A percentile compares a stretch with the other conserved stretches of the same genome.
phyloP scores from a whole-genome alignment of 192 early-diverging fungal species.

The Piromyces finnis region DNA sequence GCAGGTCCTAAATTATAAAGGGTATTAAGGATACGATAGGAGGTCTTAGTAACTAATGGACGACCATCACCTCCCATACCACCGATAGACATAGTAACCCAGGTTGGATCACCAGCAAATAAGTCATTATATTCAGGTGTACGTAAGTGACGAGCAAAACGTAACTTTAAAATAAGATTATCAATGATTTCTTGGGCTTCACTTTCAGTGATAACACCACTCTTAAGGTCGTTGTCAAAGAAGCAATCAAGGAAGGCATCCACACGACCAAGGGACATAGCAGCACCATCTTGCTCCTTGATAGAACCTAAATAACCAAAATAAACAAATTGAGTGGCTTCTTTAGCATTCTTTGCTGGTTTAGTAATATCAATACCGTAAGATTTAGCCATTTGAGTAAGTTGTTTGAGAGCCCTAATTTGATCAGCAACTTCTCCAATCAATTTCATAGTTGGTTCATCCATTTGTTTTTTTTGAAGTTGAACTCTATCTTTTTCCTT shows the following conservation, averaged over 20 bases:
- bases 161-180: slow-evolving; percentile 7
- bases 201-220: slow-evolving; percentile 1
- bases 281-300: slow-evolving; percentile 7
- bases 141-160: slow-evolving; percentile 6
- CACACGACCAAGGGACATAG: not conserved
- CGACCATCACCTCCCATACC: slow-evolving; percentile 4
- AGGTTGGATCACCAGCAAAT: slow-evolving; percentile 7
- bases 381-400: slow-evolving; percentile 3
- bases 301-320: slow-evolving; percentile 5
- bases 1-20: slow-evolving; percentile 6
- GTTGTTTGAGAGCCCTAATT: not conserved
- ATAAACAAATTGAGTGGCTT: slow-evolving; percentile 5
- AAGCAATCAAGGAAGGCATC: slow-evolving; percentile 8
- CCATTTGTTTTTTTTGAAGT: not conserved
- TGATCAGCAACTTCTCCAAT: slow-evolving; percentile 6
- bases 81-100: slow-evolving; percentile 6
- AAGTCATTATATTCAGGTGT: slow-evolving; percentile 5
- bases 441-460: slow-evolving; percentile 1
- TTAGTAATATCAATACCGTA: slow-evolving; percentile 5
- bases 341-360: slow-evolving; percentile 4
- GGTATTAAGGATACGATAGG: slow-evolving; percentile 2
- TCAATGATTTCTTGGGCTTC: slow-evolving; percentile 7
- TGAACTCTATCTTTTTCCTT: not conserved
- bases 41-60: slow-evolving; percentile 5
- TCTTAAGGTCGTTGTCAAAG: slow-evolving; percentile 3